Evolutionary conservation across 2,329 filamentous ascomycete genomes (phyloP).

Genomic region (Botrytis squamosa): DNA sequence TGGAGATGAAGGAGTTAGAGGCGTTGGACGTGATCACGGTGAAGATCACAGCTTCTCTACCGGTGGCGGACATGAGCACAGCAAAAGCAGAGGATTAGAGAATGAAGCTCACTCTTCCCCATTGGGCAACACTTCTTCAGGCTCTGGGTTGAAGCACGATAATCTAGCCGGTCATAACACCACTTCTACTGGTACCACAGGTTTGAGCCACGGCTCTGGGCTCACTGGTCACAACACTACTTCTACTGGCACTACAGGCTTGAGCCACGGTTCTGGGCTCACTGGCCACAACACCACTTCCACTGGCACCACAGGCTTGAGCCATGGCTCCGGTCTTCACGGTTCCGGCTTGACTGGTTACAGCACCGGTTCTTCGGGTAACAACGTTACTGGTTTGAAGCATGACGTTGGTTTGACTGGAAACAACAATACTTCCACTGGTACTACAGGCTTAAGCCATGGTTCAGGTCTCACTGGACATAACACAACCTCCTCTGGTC

Average conservation of each 20-base stretch:
- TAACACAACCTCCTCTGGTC: neutral
- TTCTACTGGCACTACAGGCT: neutral
- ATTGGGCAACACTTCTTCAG: conserved; percentile 11
- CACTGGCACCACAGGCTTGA: neutral
- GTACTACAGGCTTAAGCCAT: neutral
- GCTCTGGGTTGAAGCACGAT: neutral
- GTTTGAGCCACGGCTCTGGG: neutral
- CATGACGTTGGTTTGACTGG: neutral
- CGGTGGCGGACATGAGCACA: conserved; percentile 5
- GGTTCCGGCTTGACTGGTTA: neutral
- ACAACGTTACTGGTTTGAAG: neutral
- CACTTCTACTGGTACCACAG: neutral
- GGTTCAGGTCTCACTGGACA: neutral
- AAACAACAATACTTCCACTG: neutral
- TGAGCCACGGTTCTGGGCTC: neutral
- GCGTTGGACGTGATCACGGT: neutral
- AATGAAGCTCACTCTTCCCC: neutral
- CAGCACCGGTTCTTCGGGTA: neutral
- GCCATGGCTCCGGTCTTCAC: neutral
- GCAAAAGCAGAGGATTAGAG: conserved; percentile 10
- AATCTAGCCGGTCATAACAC: neutral
- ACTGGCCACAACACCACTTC: neutral
- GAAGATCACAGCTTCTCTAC: neutral
- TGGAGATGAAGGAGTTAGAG: neutral
- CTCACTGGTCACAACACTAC: neutral